A percentile compares a stretch with the other conserved stretches of the same genome.
phyloP scores from a whole-genome alignment of 2,329 filamentous ascomycete genomes.

The Raffaelea ambrosiae region DNA sequence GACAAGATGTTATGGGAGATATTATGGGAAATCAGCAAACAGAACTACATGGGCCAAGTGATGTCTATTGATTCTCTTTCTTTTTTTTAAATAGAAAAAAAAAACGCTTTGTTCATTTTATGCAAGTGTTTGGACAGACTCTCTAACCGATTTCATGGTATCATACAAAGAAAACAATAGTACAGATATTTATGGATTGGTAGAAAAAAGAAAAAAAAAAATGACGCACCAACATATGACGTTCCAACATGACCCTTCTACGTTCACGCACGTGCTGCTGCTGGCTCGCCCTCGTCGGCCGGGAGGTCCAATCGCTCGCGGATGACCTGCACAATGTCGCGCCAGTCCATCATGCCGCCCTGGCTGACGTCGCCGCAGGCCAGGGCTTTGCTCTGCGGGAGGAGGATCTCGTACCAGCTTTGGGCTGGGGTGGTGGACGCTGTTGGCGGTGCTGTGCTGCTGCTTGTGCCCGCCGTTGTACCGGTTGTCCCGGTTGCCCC shows the following conservation, averaged over 20 bases:
- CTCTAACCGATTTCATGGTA: no score
- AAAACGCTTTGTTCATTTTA: background rate
- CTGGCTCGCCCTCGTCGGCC: background rate
- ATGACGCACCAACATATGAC: no score
- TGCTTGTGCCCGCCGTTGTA: slow-evolving; percentile 1
- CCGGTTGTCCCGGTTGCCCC: background rate
- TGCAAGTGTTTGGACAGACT: background rate
- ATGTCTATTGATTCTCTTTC: no score
- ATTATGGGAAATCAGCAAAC: no score
- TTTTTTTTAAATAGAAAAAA: background rate
- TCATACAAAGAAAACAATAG: no score
- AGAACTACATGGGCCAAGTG: no score
- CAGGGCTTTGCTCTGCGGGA: slow-evolving; percentile 47
- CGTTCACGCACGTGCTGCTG: background rate
- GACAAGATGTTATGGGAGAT: no score
- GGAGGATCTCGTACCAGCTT: background rate
- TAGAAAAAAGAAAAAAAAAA: no score
- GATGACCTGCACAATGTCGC: slow-evolving; percentile 59
- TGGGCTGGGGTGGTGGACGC: background rate
- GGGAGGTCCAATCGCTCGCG: slow-evolving; percentile 39
- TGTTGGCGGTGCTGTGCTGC: slow-evolving; percentile 31
- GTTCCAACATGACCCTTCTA: no score
- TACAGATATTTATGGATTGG: no score
- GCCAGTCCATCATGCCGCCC: slow-evolving; percentile 80
- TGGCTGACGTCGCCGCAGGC: slow-evolving; percentile 79